Evolutionary conservation across 441 rosid species (phyloP).

Genomic region (Populus hybrid): DNA sequence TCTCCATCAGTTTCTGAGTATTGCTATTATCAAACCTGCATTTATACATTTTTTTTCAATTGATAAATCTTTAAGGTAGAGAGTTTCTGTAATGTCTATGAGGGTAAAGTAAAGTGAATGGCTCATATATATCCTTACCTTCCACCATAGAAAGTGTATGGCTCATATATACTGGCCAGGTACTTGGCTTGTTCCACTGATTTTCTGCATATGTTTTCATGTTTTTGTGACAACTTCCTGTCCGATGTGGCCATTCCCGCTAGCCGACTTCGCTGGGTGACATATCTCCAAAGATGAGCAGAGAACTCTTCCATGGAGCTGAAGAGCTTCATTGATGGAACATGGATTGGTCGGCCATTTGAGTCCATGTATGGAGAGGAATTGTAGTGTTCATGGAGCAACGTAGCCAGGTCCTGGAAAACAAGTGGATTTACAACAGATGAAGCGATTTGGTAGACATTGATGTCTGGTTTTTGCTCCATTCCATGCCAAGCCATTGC

Average conservation of each 20-base stretch:
- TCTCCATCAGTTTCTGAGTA: conserved; percentile 62
- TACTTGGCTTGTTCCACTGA: conserved; percentile 85
- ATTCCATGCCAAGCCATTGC: conserved; percentile 80
- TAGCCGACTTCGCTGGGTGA: conserved; percentile 39
- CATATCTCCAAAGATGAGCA: conserved; percentile 52
- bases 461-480: conserved; percentile 58
- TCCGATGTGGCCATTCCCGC: conserved; percentile 33
- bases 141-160: conserved; percentile 89
- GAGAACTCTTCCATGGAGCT: conserved; percentile 77
- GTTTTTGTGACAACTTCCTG: conserved; percentile 52
- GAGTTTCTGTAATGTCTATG: not conserved
- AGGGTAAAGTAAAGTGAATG: not conserved
- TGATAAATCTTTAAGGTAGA: not conserved
- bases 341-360: conserved; percentile 65
- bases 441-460: conserved; percentile 84
- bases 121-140: conserved; percentile 36
- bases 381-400: conserved; percentile 71
- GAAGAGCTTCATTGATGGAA: conserved; percentile 77
- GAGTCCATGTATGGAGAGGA: conserved; percentile 68
- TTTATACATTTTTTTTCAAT: not conserved
- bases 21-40: conserved; percentile 88
- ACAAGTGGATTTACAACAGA: conserved; percentile 79
- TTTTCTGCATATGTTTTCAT: conserved; percentile 64
- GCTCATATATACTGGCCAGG: conserved; percentile 76
- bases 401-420: conserved; percentile 57